These are phyloP conservation scores for Apiotrichum mycotoxinovorans DNA, from an alignment of 1,284 basidiomycete genomes.

Conservation along the genomic window DNA sequence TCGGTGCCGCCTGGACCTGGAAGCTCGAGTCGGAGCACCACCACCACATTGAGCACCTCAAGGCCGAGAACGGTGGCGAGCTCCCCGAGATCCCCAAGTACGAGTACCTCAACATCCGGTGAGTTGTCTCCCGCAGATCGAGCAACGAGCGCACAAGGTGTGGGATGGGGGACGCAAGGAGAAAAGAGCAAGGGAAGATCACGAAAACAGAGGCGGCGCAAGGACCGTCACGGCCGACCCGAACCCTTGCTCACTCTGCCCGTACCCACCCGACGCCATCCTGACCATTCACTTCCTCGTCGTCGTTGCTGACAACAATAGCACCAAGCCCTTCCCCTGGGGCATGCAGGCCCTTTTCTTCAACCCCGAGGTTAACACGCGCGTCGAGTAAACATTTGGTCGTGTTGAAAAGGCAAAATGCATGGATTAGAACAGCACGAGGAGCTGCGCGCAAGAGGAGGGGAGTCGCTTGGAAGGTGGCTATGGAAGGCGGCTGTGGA, in stretches of 20 bases:
- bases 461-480: too few relatives aligned
- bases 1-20: constrained; percentile 39
- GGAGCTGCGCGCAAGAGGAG: too few relatives aligned
- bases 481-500: too few relatives aligned
- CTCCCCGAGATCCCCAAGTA: constrained; percentile 39
- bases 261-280: neutral
- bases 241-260: neutral
- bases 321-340: constrained; percentile 42
- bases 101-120: constrained; percentile 49
- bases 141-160: neutral
- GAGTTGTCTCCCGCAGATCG: constrained; percentile 9
- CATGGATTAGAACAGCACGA: constrained; percentile 11
- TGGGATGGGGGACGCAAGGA: neutral
- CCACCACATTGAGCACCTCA: constrained; percentile 34
- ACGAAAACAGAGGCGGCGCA: too few relatives aligned
- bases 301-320: neutral
- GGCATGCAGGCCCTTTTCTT: constrained; percentile 48
- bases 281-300: neutral
- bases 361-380: constrained; percentile 32
- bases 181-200: neutral
- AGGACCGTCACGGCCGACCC: too few relatives aligned
- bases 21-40: constrained; percentile 45
- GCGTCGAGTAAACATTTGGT: constrained; percentile 6
- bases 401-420: constrained; percentile 7
- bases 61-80: constrained; percentile 38